phyloP scores from a whole-genome alignment of 148 eudicot genomes.

The Limonium bicolor region DNA sequence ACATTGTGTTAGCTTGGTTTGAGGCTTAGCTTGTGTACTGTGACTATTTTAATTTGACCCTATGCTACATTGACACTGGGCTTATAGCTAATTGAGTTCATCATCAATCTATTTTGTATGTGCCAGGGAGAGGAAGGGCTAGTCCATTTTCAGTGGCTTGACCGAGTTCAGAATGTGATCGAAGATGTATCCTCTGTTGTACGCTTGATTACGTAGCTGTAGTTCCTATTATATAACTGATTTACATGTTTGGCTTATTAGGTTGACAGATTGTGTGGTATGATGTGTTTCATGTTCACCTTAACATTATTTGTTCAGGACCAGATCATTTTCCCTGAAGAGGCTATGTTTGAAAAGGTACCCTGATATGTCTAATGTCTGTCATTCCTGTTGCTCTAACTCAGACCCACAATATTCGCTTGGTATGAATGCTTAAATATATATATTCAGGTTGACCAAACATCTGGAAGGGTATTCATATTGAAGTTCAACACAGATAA shows the following conservation, averaged over 20 bases:
- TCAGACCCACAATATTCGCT: neutral
- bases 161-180: constrained; percentile 43
- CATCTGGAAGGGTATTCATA: constrained; percentile 87
- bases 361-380: neutral
- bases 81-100: too few relatives aligned
- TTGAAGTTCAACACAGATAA: constrained; percentile 90
- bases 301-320: constrained; percentile 45
- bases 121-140: constrained; percentile 85
- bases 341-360: constrained; percentile 92
- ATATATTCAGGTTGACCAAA: constrained; percentile 50
- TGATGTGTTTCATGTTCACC: constrained; percentile 15
- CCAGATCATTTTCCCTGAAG: constrained; percentile 86
- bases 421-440: constrained; percentile 1
- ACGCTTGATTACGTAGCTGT: neutral
- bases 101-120: neutral
- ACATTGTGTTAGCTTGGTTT: neutral
- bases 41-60: too few relatives aligned
- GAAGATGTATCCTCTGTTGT: constrained; percentile 81
- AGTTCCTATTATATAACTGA: neutral
- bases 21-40: constrained; percentile 1
- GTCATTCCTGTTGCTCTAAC: neutral
- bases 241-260: neutral
- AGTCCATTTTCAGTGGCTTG: constrained; percentile 89
- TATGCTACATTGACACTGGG: too few relatives aligned
- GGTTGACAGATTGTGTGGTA: neutral